Percentiles rank a stretch among this genome's conserved stretches.
Conservation (phyloP, 768 basidiomycete species). For the Suillus subaureus region DNA sequence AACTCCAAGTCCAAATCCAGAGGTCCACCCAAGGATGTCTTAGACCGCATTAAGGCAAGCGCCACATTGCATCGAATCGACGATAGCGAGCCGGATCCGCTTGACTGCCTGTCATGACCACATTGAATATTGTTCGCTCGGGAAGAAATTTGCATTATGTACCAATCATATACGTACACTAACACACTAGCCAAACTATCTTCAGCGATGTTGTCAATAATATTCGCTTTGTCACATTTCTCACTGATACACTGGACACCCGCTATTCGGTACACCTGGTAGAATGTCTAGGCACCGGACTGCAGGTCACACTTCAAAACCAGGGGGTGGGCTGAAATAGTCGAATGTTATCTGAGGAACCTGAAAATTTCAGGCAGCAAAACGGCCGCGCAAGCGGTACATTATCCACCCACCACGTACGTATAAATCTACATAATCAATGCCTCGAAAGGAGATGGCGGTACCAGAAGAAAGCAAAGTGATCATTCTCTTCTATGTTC, state of each 20-base stretch:
- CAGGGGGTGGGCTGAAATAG: not conserved
- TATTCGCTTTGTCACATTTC: constrained; percentile 3
- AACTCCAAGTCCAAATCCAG: constrained; percentile 21
- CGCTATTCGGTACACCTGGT: not conserved
- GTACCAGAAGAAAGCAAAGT: not conserved
- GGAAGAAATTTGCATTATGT: not conserved
- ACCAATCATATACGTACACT: constrained; percentile 1
- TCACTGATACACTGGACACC: not conserved
- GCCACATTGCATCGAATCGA: constrained; percentile 24
- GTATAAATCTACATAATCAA: not conserved
- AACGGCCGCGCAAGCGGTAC: not conserved
- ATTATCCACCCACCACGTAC: too few species aligned
- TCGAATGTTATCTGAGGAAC: not conserved
- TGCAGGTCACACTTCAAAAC: not conserved
- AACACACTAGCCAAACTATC: constrained; percentile 2
- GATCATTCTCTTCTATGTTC: constrained; percentile 4
- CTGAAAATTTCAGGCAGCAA: not conserved
- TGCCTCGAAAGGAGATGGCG: not conserved
- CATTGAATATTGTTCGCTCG: not conserved
- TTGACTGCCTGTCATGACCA: constrained; percentile 47
- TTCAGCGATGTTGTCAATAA: not conserved
- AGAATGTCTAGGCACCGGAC: too few species aligned
- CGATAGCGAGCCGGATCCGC: constrained; percentile 46
- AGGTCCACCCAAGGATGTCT: constrained; percentile 43
- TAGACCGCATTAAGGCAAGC: constrained; percentile 40